Evolutionary conservation across 2,329 filamentous ascomycete species (phyloP).

Genomic region (Penicillium sp.): DNA sequence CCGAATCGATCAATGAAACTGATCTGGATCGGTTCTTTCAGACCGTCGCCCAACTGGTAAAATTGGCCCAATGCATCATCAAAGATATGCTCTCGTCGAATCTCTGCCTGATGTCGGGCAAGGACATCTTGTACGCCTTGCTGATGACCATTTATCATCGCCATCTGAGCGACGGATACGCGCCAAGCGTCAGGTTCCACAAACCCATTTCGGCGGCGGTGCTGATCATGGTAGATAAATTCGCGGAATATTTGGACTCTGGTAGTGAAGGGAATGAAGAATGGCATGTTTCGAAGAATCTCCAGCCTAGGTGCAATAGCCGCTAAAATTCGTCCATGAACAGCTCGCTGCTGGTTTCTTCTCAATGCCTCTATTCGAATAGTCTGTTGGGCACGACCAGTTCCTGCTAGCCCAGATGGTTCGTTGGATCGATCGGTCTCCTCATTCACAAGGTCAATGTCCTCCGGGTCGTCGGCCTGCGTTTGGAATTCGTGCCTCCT

Average conservation of each 20-base stretch:
- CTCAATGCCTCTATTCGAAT: slow-evolving; percentile 63
- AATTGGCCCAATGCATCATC: slow-evolving; percentile 84
- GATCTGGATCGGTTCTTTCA: slow-evolving; percentile 96
- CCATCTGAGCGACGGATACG: slow-evolving; percentile 53
- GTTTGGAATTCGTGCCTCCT: slow-evolving; percentile 67
- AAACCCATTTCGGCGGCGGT: slow-evolving; percentile 65
- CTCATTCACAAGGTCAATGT: slow-evolving; percentile 46
- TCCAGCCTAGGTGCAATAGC: slow-evolving; percentile 83
- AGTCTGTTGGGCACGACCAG: slow-evolving; percentile 62
- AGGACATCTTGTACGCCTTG: slow-evolving; percentile 40
- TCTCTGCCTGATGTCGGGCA: slow-evolving; percentile 71
- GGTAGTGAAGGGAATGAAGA: slow-evolving; percentile 90
- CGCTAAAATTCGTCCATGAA: slow-evolving; percentile 70
- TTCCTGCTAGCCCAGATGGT: slow-evolving; percentile 51
- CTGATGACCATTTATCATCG: slow-evolving; percentile 42
- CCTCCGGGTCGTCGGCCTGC: slow-evolving; percentile 61
- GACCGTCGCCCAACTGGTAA: slow-evolving; percentile 72
- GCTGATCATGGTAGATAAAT: slow-evolving; percentile 83
- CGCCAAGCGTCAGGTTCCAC: slow-evolving; percentile 76
- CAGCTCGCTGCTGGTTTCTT: slow-evolving; percentile 64
- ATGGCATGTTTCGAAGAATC: slow-evolving; percentile 93
- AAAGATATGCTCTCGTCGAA: slow-evolving; percentile 77
- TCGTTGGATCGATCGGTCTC: slow-evolving; percentile 17
- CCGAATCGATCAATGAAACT: slow-evolving; percentile 93
- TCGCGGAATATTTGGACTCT: slow-evolving; percentile 90